These are phyloP conservation scores for Leucosporidium creatinivorum DNA, from an alignment of 768 basidiomycete genomes.

Conservation along the genomic window DNA sequence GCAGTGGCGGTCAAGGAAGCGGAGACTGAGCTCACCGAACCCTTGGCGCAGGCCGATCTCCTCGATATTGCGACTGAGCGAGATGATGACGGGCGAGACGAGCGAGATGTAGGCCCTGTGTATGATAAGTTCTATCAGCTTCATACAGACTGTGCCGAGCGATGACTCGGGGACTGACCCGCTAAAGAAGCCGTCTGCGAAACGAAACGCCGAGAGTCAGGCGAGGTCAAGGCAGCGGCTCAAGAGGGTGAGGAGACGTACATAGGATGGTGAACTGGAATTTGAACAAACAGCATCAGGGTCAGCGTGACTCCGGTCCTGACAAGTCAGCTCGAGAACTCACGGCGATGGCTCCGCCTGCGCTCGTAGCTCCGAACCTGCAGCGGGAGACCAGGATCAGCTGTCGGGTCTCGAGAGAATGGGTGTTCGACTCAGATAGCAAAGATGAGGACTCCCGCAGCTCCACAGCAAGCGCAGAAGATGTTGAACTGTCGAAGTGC, in stretches of 20 bases:
- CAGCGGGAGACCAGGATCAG: too few relatives aligned
- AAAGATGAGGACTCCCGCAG: slow-evolving; percentile 34
- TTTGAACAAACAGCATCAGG: too few relatives aligned
- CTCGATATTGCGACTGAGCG: background rate
- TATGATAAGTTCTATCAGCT: too few relatives aligned
- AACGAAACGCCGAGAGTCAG: background rate
- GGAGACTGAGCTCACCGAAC: too few relatives aligned
- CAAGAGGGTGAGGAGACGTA: background rate
- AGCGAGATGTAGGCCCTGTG: slow-evolving; percentile 34
- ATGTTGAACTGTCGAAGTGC: background rate
- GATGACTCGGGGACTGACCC: too few relatives aligned
- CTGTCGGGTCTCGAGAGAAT: too few relatives aligned
- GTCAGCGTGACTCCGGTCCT: too few relatives aligned
- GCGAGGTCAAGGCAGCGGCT: background rate
- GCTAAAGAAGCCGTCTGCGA: background rate
- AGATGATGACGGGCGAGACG: slow-evolving; percentile 22
- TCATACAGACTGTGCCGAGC: too few relatives aligned
- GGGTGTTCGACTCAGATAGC: slow-evolving; percentile 25
- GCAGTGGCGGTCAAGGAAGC: too few relatives aligned
- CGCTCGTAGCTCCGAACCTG: background rate
- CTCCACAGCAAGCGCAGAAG: slow-evolving; percentile 22
- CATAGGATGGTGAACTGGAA: background rate
- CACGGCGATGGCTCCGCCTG: slow-evolving; percentile 1
- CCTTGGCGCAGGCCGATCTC: slow-evolving; percentile 11
- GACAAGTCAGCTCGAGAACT: background rate